These are phyloP conservation scores for Fusarium sp. DNA, from an alignment of 2,329 filamentous ascomycete genomes.

Conservation along the genomic window DNA sequence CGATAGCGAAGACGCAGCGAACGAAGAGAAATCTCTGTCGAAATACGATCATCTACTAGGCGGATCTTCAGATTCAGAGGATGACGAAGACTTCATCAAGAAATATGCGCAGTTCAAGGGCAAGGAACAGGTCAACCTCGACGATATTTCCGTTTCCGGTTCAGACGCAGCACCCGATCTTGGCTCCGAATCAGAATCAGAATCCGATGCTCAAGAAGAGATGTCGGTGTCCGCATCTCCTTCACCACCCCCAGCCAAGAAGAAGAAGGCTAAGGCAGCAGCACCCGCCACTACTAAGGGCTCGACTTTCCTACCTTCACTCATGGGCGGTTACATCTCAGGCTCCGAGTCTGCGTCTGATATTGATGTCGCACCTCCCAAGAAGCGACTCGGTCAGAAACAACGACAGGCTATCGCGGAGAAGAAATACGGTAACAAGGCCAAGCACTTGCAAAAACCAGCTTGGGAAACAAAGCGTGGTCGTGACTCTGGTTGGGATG, in stretches of 20 bases:
- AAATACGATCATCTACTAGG: constrained; percentile 61
- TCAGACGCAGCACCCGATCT: constrained; percentile 48
- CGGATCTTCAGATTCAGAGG: constrained; percentile 53
- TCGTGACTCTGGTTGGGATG: constrained; percentile 68
- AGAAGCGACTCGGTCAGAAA: constrained; percentile 82
- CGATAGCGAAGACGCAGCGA: constrained; percentile 43
- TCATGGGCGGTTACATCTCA: constrained; percentile 84
- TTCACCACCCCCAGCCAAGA: constrained; percentile 50
- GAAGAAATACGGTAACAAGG: constrained; percentile 79
- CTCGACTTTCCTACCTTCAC: constrained; percentile 77
- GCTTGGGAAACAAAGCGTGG: constrained; percentile 45
- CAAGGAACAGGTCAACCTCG: constrained; percentile 52
- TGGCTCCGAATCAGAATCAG: constrained; percentile 42
- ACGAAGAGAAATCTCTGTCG: constrained; percentile 50
- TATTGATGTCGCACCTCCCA: constrained; percentile 68
- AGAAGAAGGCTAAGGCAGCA: constrained; percentile 46
- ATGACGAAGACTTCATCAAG: constrained; percentile 55
- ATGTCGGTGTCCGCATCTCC: constrained; percentile 48
- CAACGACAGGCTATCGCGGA: constrained; percentile 84
- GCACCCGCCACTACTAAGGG: constrained; percentile 40
- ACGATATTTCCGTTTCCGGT: constrained; percentile 55
- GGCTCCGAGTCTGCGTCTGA: constrained; percentile 78
- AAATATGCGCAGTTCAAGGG: constrained; percentile 48
- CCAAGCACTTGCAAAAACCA: constrained; percentile 70
- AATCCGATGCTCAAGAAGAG: constrained; percentile 24